Base-by-base conservation (phyloP, 2,329 filamentous ascomycete genomes). In the Ilyonectria sp. region DNA sequence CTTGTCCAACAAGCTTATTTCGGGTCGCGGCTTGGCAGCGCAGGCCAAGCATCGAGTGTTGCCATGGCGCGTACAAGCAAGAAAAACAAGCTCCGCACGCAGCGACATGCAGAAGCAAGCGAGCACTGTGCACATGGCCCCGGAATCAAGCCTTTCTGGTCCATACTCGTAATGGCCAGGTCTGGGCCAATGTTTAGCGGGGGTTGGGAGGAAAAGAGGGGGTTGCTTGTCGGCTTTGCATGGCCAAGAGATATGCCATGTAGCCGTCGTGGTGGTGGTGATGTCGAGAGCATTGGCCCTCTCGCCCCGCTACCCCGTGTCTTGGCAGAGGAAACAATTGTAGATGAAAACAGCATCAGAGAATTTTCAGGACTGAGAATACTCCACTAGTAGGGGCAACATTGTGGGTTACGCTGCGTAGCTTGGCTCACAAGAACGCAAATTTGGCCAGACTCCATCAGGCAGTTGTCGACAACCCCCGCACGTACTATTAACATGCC, bases 1-100 rank as follows among this genome's bases (percentile, higher is more conserved):
- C 58, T 66, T 66, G 63, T 66, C 40, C 52, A 61, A 66, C 63
- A 66, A 66, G 57, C 63, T 66, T 66, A 66, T 58, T 66, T 61
- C 44, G 46, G 37, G 50, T 61, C 58, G 58, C n/a, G 53, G 26
- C 62, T 61, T 66, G 63, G 63, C 57, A 21, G 52, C 23, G 15
- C 13, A 40, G 47, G 49, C 52, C 60, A 62, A 56, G 62, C 50
- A 29, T 55, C 54, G 49, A 35, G 29, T 43, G 43, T 40, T n/a
- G 23, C 43, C 17, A 35, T 50, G 35, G 57, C 21, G 53, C 59
- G 50, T 50, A 44, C 44, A 19, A 50, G 15, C 8, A 23, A 9
- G 5, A 40, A 65, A 65, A 65, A 65, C 63, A 60, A 65, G 62
- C 52, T 61, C 52, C 33, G 10, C 52, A 58, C 19, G 46, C 52